Base-by-base conservation (phyloP, 192 early-diverging fungal species). In the Coemansia sp. region DNA sequence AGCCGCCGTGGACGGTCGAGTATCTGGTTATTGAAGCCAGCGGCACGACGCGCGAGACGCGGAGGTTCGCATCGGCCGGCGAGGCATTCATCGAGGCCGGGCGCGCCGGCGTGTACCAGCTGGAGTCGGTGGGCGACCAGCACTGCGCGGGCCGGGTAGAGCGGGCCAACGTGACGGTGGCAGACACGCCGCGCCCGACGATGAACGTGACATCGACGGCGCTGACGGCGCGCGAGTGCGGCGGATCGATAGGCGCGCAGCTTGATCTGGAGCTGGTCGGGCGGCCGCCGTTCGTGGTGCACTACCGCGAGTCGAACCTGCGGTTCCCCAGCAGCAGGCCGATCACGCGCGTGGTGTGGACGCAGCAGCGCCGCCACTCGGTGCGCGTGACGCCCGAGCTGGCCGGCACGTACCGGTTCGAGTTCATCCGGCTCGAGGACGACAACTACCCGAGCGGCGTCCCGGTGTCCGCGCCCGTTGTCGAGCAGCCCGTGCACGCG, bases 191-290 rank as follows among this genome's bases (percentile, higher is more conserved):
- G 11, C 50, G 39, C 42, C 82, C 82, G 7, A n/a, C 43, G 5
- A 63, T 64, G 19, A 74, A 67, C 25, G 50, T 84, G 37, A 66
- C 65, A n/a, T 61, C 82, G 37, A 51, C 68, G 43, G 63, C 82
- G 2, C 76, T 84, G 16, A 79, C 68, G 32, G 72, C 82, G n/a
- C 75, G 64, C 42, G 82, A 78, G 49, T 84, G 82, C 43, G 82
- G 70, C 37, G 82, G 82, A 16, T 73, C 70, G 44, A 79, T 84
- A 22, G 82, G 82, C 45, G 73, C 74, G 5, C 65, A 73, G 61
- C 22, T 84, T 9, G 71, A 63, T 5, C 64, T 84, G 37, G 74
- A 84, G 70, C 68, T 84, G 46, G 16, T 67, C 0, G 82, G 82
- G 7, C 67, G 76, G 2, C 74, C 82, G 13, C 82, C 82, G 3